Percentiles rank a stretch among this genome's conserved stretches.
phyloP scores from a whole-genome alignment of 2,329 filamentous ascomycete species.

The Fusarium gaditjirri region DNA sequence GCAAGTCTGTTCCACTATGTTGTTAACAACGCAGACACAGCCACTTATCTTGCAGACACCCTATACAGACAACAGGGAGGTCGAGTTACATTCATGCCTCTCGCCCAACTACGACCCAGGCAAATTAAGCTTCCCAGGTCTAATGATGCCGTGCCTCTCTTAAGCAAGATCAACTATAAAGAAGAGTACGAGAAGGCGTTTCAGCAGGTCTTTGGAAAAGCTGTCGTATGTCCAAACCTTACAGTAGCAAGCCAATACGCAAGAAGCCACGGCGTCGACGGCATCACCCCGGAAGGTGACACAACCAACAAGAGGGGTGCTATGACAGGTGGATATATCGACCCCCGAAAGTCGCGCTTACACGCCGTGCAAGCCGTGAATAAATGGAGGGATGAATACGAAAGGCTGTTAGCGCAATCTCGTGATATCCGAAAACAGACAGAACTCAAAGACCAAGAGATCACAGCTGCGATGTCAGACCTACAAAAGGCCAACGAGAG shows the following conservation, averaged over 20 bases:
- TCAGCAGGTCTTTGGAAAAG: slow-evolving; percentile 94
- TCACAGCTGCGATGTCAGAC: slow-evolving; percentile 86
- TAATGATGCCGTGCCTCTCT: slow-evolving; percentile 85
- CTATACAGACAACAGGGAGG: slow-evolving; percentile 84
- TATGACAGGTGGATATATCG: slow-evolving; percentile 93
- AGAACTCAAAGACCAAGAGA: slow-evolving; percentile 85
- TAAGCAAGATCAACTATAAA: slow-evolving; percentile 87
- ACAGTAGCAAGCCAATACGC: slow-evolving; percentile 90
- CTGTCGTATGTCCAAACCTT: slow-evolving; percentile 91
- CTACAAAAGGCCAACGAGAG: slow-evolving; percentile 85
- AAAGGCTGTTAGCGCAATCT: slow-evolving; percentile 71
- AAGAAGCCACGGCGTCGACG: slow-evolving; percentile 88
- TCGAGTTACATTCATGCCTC: slow-evolving; percentile 92
- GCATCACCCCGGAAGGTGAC: slow-evolving; percentile 94
- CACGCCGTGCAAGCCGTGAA: slow-evolving; percentile 81
- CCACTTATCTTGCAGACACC: slow-evolving; percentile 81
- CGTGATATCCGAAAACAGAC: slow-evolving; percentile 75
- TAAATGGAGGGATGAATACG: slow-evolving; percentile 79
- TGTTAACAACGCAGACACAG: slow-evolving; percentile 90
- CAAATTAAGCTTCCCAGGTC: slow-evolving; percentile 82
- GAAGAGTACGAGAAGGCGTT: slow-evolving; percentile 83
- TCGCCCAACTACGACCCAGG: slow-evolving; percentile 81
- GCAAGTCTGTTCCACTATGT: slow-evolving; percentile 95
- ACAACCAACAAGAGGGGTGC: slow-evolving; percentile 95
- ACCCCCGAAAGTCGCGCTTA: slow-evolving; percentile 86